These are phyloP conservation scores for Fraxinus sp. DNA, from an alignment of 305 asterid species.

Conservation along the genomic window DNA sequence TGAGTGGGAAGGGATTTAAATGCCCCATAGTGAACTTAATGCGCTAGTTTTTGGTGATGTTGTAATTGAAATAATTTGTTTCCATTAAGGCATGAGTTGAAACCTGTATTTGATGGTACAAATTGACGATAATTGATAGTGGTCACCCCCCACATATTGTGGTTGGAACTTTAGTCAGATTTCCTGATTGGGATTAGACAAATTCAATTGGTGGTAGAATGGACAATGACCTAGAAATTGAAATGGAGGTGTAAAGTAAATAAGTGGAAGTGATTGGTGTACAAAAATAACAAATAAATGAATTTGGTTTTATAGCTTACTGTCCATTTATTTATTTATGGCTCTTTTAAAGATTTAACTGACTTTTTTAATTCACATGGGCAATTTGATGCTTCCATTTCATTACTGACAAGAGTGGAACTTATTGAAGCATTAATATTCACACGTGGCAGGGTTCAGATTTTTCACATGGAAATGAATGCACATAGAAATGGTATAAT, in stretches of 20 bases:
- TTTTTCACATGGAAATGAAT: not conserved
- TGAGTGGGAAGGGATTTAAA: constrained; percentile 11
- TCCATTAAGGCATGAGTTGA: not conserved
- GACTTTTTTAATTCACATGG: not conserved
- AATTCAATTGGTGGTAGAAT: constrained; percentile 17
- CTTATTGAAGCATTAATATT: constrained; percentile 21
- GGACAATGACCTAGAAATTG: constrained; percentile 14
- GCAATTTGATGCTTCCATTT: not conserved
- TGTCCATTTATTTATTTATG: not conserved
- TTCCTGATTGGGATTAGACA: not conserved
- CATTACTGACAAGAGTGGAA: not conserved
- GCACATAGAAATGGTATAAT: not conserved
- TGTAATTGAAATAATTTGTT: constrained; percentile 15
- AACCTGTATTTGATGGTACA: not conserved
- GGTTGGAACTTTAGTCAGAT: constrained; percentile 20
- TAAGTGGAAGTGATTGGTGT: constrained; percentile 12
- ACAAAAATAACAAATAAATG: not conserved
- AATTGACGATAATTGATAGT: not conserved
- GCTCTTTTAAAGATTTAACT: not conserved
- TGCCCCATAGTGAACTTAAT: constrained; percentile 3
- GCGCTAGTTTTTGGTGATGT: not conserved
- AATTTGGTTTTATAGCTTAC: not conserved
- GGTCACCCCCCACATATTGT: constrained; percentile 11
- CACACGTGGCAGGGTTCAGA: constrained; percentile 16
- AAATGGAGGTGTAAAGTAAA: not conserved